These are phyloP conservation scores for Rhizopus delemar DNA, from an alignment of 371 early-diverging fungal genomes.

Conservation along the genomic window DNA sequence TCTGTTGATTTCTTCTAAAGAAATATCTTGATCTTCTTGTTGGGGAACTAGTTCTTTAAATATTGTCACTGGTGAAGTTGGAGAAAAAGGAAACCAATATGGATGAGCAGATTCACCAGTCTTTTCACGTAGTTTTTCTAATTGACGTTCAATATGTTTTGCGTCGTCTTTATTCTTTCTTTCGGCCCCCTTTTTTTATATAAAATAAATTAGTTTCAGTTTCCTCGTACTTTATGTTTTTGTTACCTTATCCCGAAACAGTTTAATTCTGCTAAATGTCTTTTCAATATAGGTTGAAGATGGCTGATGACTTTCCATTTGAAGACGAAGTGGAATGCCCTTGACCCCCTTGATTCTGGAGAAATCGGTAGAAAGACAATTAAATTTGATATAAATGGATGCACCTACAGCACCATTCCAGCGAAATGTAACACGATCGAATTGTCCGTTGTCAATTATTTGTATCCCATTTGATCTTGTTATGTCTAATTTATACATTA, in stretches of 20 bases:
- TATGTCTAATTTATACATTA: constrained; percentile 54
- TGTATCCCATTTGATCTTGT: constrained; percentile 26
- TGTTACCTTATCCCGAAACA: constrained; percentile 57
- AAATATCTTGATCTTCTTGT: constrained; percentile 20
- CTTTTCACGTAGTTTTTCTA: constrained; percentile 39
- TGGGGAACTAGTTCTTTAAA: constrained; percentile 31
- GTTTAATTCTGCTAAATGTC: constrained; percentile 47
- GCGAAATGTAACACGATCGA: constrained; percentile 53
- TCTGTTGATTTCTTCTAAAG: neutral
- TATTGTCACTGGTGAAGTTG: constrained; percentile 34
- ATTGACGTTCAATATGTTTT: constrained; percentile 26
- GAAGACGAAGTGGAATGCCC: constrained; percentile 56
- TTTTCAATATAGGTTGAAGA: constrained; percentile 26
- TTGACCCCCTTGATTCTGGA: constrained; percentile 61
- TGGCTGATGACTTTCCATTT: constrained; percentile 36
- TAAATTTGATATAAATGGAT: constrained; percentile 49
- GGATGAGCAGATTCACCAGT: constrained; percentile 43
- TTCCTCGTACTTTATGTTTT: neutral
- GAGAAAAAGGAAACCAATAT: constrained; percentile 40
- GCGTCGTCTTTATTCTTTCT: constrained; percentile 35
- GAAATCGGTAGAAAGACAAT: constrained; percentile 61
- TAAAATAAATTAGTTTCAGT: neutral
- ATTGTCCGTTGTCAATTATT: constrained; percentile 28
- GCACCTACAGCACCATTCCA: constrained; percentile 52
- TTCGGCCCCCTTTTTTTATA: constrained; percentile 24